Evolutionary conservation across 257 asterid species (phyloP), one percentile per base, ranked within the genome.

Genomic region (Solanum pinnatisectum): DNA sequence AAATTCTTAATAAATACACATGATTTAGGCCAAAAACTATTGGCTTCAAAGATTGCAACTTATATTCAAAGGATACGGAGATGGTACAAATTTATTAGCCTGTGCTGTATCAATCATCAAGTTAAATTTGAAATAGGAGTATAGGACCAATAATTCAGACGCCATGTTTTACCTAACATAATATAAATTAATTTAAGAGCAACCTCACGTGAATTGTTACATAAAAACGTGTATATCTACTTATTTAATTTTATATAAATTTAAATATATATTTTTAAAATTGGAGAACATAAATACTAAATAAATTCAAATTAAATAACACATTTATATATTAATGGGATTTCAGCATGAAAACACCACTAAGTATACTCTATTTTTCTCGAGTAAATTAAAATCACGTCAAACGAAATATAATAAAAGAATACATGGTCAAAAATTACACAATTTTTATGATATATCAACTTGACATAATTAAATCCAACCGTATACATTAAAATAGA

Each of bases 221-320:
- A 16, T 16, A 12, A 49, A 16, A 16, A 49, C 0, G 23, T 18
- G 10, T 20, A 18, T 20, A 5, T 20, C 5, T 56, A 20, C 2
- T 56, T 59, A 20, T 59, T 59, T 0, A 59, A 20, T 20, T 59
- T 20, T 59, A 1, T 7, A 20, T 20, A 20, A 20, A 20, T 59
- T 59, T 59, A 20, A 8, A 7, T 59, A 0, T 20, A 0, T 59
- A 59, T 0, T 59, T 20, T 59, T 0, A 20, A 20, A 59, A 7
- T 20, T 59, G 2, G 4, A 59, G 2, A 7, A 20, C 1, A 59
- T 6, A 56, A 18, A 59, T 20, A 20, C 0, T 3, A 20, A 20
- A 18, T 56, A 8, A 56, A 56, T 20, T 4, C 4, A 56, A 5
- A 20, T 18, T 56, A 56, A 56, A 56, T 56, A 56, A 3, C 2